Evolutionary conservation across 148 eudicot genomes (phyloP).

Genomic region (Dysphania ambrosioides): DNA sequence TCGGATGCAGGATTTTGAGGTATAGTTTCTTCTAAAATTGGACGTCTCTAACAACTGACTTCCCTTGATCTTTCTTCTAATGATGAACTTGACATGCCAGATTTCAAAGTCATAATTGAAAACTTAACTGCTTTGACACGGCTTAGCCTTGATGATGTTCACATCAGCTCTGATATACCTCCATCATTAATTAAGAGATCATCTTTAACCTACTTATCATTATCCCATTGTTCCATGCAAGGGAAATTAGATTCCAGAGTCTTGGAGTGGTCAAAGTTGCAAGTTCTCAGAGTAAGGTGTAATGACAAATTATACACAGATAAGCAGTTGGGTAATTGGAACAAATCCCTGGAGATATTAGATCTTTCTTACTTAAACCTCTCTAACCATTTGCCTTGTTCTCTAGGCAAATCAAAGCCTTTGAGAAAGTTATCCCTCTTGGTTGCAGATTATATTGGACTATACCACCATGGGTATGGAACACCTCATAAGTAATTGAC

Average conservation of each 20-base stretch:
- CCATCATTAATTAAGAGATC: neutral
- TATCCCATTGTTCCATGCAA: neutral
- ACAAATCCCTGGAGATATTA: neutral
- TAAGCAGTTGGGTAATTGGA: neutral
- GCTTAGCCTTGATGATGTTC: neutral
- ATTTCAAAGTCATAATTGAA: neutral
- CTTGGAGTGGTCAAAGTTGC: neutral
- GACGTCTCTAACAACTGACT: neutral
- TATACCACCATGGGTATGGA: constrained; percentile 9
- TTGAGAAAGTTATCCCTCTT: neutral
- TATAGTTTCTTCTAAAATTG: neutral
- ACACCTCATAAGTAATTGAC: neutral
- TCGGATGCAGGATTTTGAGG: neutral
- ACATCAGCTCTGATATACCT: neutral
- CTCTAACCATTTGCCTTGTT: neutral
- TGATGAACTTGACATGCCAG: neutral
- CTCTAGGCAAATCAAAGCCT: neutral
- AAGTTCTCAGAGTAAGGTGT: neutral
- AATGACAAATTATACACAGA: neutral
- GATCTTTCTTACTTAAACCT: neutral
- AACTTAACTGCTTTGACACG: neutral
- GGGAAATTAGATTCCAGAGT: neutral
- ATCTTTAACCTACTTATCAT: neutral
- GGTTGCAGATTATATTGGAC: neutral
- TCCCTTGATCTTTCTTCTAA: neutral